phyloP scores from a whole-genome alignment of 345 rosid species.

The Cardamine occulta region DNA sequence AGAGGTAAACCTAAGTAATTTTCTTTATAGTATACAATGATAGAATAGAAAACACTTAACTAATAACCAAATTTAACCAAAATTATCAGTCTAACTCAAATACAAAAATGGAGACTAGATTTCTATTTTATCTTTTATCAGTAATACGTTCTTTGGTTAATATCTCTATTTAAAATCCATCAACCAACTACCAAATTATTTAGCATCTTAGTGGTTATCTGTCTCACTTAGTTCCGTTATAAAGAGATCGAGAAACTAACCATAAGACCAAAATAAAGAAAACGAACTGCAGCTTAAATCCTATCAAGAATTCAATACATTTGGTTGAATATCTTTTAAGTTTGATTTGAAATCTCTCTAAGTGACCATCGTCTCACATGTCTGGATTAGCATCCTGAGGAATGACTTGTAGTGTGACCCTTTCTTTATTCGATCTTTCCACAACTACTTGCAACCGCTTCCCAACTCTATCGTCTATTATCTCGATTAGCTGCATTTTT shows the following conservation, averaged over 20 bases:
- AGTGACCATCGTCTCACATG: conserved; percentile 26
- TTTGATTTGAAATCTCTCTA: background rate
- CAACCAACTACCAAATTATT: too few relatives aligned
- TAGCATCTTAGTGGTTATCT: background rate
- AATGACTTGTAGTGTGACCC: conserved; percentile 53
- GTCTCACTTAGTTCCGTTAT: background rate
- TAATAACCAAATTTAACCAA: background rate
- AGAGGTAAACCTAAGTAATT: too few relatives aligned
- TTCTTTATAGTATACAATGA: too few relatives aligned
- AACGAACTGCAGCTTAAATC: background rate
- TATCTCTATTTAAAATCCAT: too few relatives aligned
- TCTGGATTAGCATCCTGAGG: conserved; percentile 87
- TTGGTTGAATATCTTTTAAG: background rate
- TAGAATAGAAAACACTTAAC: too few relatives aligned
- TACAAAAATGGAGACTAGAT: background rate
- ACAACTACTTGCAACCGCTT: conserved; percentile 58
- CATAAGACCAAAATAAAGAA: background rate
- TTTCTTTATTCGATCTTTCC: conserved; percentile 58
- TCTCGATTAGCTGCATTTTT: conserved; percentile 61
- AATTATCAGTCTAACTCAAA: background rate
- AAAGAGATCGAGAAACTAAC: background rate
- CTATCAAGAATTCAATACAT: background rate
- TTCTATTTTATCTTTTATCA: too few relatives aligned
- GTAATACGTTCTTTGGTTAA: background rate
- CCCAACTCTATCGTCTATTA: conserved; percentile 72